Evolutionary conservation across 257 asterid species (phyloP).

Genomic region (Striga asiatica): DNA sequence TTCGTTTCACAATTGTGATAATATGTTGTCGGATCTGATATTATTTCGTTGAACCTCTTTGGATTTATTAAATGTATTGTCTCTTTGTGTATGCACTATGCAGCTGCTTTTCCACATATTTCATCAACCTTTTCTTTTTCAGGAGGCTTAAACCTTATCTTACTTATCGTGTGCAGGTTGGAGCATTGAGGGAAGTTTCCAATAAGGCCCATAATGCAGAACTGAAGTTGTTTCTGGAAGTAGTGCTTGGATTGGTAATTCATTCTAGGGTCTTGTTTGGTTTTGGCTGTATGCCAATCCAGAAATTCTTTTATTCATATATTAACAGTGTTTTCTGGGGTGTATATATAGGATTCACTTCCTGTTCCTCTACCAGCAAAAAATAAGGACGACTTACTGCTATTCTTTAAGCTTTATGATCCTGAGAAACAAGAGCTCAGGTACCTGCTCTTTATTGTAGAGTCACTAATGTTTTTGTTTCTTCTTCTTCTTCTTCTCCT

Average conservation of each 20-base stretch:
- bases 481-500: background rate
- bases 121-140: background rate
- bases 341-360: constrained; percentile 41
- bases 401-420: constrained; percentile 82
- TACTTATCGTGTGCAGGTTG: constrained; percentile 54
- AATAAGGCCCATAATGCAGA: constrained; percentile 76
- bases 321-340: constrained; percentile 6
- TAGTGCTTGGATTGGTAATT: constrained; percentile 58
- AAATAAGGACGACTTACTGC: constrained; percentile 70
- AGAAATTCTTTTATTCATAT: background rate
- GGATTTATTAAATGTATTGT: background rate
- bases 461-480: background rate
- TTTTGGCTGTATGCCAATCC: constrained; percentile 6
- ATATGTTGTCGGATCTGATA: background rate
- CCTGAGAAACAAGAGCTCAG: constrained; percentile 90
- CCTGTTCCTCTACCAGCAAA: constrained; percentile 70
- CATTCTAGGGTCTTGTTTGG: constrained; percentile 3
- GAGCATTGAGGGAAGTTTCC: constrained; percentile 77
- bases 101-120: background rate
- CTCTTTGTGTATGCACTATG: background rate
- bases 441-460: constrained; percentile 23
- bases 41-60: constrained; percentile 3
- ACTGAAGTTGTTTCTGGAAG: constrained; percentile 80
- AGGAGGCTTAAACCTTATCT: background rate
- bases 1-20: constrained; percentile 2